phyloP scores from a whole-genome alignment of 1,284 basidiomycete genomes.

The Cystobasidium pallidum region DNA sequence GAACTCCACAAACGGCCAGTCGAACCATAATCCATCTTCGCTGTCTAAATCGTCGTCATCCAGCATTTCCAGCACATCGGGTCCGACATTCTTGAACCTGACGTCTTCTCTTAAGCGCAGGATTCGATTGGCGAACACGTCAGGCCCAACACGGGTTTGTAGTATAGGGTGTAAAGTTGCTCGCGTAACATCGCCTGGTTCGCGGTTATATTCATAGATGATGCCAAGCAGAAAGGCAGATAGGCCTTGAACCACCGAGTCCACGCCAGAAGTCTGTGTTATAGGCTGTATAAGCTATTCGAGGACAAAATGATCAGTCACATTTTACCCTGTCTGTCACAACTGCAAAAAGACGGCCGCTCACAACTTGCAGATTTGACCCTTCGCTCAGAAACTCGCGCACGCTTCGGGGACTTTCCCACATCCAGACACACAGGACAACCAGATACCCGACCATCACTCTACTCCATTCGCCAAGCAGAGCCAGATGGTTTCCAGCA shows the following conservation, averaged over 20 bases:
- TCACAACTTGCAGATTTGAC: slow-evolving; percentile 83
- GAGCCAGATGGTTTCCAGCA: slow-evolving; percentile 58
- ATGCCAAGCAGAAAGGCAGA: slow-evolving; percentile 89
- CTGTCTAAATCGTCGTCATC: slow-evolving; percentile 56
- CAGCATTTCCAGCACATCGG: slow-evolving; percentile 65
- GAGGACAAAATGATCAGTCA: neutral
- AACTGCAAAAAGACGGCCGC: slow-evolving; percentile 56
- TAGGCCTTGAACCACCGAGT: slow-evolving; percentile 84
- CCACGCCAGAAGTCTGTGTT: slow-evolving; percentile 82
- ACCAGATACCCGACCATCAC: slow-evolving; percentile 83
- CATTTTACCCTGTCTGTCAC: neutral
- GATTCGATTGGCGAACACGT: slow-evolving; percentile 86
- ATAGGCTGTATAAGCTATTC: slow-evolving; percentile 86
- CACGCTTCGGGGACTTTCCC: slow-evolving; percentile 88
- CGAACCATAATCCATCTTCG: slow-evolving; percentile 93
- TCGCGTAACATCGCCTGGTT: slow-evolving; percentile 86
- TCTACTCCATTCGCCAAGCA: slow-evolving; percentile 82
- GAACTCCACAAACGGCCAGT: slow-evolving; percentile 98
- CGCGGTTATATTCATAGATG: slow-evolving; percentile 92
- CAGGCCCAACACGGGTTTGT: slow-evolving; percentile 75
- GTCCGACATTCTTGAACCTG: slow-evolving; percentile 83
- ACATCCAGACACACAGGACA: slow-evolving; percentile 88
- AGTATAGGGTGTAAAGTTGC: slow-evolving; percentile 84
- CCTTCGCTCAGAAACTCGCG: slow-evolving; percentile 84
- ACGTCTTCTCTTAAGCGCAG: slow-evolving; percentile 84